Evolutionary conservation across 148 eudicot species (phyloP).

Genomic region (Suaeda aralocaspica): DNA sequence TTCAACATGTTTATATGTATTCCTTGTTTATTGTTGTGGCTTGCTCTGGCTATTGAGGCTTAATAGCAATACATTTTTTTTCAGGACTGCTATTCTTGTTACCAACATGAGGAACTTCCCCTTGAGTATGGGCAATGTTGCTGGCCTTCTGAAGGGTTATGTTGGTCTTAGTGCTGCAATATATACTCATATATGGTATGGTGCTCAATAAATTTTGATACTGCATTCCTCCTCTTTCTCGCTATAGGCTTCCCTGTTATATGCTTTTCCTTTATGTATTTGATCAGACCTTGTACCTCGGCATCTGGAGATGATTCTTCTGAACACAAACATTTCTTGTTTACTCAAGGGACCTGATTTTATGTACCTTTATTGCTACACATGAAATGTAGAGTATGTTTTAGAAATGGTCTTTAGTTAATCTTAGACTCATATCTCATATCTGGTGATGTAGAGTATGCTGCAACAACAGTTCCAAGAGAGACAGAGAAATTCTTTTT

Average conservation of each 20-base stretch:
- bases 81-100: constrained; percentile 76
- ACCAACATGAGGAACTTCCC: constrained; percentile 90
- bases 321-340: constrained; percentile 58
- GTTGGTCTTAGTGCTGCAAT: constrained; percentile 89
- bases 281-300: constrained; percentile 71
- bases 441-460: too few relatives aligned
- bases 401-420: too few relatives aligned
- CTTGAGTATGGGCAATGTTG: too few relatives aligned
- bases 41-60: constrained; percentile 59
- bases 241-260: constrained; percentile 62
- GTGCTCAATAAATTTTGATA: constrained; percentile 50
- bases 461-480: too few relatives aligned
- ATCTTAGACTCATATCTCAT: too few relatives aligned
- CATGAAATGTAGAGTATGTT: too few relatives aligned
- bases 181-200: constrained; percentile 55
- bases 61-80: constrained; percentile 67
- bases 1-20: constrained; percentile 1
- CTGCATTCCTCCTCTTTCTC: constrained; percentile 53
- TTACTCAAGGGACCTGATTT: constrained; percentile 73
- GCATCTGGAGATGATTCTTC: constrained; percentile 68
- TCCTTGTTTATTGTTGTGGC: constrained; percentile 52
- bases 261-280: constrained; percentile 64
- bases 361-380: too few relatives aligned
- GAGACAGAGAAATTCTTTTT: too few relatives aligned
- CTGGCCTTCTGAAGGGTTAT: too few relatives aligned